Conservation (phyloP, 441 rosid genomes). For the Manihot esculenta region DNA sequence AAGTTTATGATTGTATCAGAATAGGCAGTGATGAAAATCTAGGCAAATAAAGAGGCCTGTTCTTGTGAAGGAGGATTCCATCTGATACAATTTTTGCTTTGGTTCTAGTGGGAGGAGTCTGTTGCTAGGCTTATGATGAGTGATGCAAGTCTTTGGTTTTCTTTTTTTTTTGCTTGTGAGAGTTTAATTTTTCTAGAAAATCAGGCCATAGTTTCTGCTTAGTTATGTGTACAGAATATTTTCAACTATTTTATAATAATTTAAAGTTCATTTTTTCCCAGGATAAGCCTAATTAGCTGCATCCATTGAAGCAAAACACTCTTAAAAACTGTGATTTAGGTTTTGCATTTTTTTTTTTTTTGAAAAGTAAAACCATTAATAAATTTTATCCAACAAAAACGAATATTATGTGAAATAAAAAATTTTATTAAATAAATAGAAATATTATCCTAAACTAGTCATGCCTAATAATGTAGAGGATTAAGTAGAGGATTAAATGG, state of each 20-base stretch:
- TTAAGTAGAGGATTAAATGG: too few species aligned
- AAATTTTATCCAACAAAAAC: too few species aligned
- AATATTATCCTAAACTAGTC: too few species aligned
- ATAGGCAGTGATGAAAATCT: neutral
- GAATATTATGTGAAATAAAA: too few species aligned
- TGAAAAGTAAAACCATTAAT: too few species aligned
- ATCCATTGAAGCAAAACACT: too few species aligned
- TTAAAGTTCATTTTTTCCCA: conserved; percentile 8
- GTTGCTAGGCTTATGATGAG: conserved; percentile 3
- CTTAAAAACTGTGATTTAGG: too few species aligned
- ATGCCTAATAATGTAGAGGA: too few species aligned
- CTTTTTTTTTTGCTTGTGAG: conserved; percentile 14
- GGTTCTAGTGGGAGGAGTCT: conserved; percentile 5
- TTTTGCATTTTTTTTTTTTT: too few species aligned
- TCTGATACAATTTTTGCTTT: conserved; percentile 21
- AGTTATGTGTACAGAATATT: conserved; percentile 37
- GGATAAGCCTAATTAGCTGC: too few species aligned
- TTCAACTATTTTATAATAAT: conserved; percentile 22
- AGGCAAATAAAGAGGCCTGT: conserved; percentile 5
- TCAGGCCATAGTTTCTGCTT: conserved; percentile 21
- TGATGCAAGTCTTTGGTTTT: conserved; percentile 21
- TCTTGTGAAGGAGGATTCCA: neutral
- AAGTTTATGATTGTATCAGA: conserved; percentile 35
- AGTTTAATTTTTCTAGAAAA: conserved; percentile 25
- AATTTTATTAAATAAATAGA: too few species aligned